A percentile compares a stretch with the other conserved stretches of the same genome.
phyloP scores from a whole-genome alignment of 106 monocot species.

The Hemerocallis citrina region DNA sequence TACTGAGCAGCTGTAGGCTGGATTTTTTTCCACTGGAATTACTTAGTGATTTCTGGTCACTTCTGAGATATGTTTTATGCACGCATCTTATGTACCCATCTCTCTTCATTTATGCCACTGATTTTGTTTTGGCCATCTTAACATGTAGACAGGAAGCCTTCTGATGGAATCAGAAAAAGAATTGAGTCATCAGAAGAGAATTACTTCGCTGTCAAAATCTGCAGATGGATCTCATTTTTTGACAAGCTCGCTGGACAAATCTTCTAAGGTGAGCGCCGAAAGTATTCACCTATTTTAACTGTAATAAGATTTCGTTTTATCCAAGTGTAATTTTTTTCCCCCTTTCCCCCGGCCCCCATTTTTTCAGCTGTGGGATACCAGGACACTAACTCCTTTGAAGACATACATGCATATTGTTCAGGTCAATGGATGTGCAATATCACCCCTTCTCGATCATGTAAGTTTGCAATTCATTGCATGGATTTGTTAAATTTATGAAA shows the following conservation, averaged over 20 bases:
- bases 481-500: neutral
- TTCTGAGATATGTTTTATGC: no score
- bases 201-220: conserved; percentile 75
- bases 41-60: no score
- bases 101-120: no score
- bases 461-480: neutral
- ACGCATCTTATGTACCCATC: no score
- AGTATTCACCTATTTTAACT: no score
- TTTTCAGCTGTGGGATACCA: conserved; percentile 80
- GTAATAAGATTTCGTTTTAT: no score
- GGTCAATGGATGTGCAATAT: conserved; percentile 86
- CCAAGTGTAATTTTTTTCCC: neutral
- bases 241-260: conserved; percentile 89
- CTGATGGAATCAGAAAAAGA: conserved; percentile 84
- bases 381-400: conserved; percentile 82
- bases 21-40: no score
- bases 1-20: no score
- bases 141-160: conserved; percentile 65
- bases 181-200: conserved; percentile 68
- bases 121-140: conserved; percentile 4
- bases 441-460: conserved; percentile 96
- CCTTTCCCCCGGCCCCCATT: neutral
- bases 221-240: conserved; percentile 84
- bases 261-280: conserved; percentile 85
- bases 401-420: conserved; percentile 72